These are phyloP conservation scores for Mortierella sp. DNA, from an alignment of 371 early-diverging fungal species.

Conservation along the genomic window DNA sequence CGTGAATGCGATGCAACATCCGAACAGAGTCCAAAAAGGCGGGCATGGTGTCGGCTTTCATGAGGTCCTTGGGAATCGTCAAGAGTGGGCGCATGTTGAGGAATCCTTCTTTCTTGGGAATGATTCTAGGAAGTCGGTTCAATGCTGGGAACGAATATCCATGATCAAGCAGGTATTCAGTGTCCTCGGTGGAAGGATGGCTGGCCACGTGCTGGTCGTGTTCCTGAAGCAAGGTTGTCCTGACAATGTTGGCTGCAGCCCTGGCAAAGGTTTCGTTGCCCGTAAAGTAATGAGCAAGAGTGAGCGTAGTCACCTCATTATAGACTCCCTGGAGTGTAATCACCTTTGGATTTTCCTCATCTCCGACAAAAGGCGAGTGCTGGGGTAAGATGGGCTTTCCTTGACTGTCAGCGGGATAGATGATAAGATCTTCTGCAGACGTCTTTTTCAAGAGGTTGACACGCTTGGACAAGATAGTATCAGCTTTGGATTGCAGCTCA, in stretches of 20 bases:
- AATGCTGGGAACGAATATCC: conserved; percentile 73
- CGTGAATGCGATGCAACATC: conserved; percentile 62
- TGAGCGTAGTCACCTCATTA: conserved; percentile 68
- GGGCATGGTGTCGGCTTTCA: conserved; percentile 54
- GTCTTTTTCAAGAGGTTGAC: conserved; percentile 47
- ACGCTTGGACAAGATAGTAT: conserved; percentile 51
- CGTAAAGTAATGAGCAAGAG: conserved; percentile 68
- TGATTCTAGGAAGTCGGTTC: conserved; percentile 63
- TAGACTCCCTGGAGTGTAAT: conserved; percentile 55
- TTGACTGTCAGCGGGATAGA: conserved; percentile 38
- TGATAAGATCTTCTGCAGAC: conserved; percentile 47
- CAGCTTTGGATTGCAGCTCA: conserved; percentile 55
- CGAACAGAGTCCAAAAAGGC: conserved; percentile 67
- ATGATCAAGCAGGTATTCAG: conserved; percentile 70
- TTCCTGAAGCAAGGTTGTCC: conserved; percentile 66
- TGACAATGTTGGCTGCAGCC: conserved; percentile 70
- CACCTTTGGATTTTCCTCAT: conserved; percentile 41
- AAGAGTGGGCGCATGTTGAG: conserved; percentile 41
- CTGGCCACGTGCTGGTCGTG: conserved; percentile 62
- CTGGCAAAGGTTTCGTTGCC: conserved; percentile 68
- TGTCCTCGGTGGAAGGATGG: conserved; percentile 63
- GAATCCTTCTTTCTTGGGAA: conserved; percentile 60
- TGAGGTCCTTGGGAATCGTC: conserved; percentile 44
- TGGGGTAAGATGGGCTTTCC: conserved; percentile 42
- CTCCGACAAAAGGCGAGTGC: conserved; percentile 12